Conservation (phyloP, 148 eudicot genomes). For the Pouteria glomerata region DNA sequence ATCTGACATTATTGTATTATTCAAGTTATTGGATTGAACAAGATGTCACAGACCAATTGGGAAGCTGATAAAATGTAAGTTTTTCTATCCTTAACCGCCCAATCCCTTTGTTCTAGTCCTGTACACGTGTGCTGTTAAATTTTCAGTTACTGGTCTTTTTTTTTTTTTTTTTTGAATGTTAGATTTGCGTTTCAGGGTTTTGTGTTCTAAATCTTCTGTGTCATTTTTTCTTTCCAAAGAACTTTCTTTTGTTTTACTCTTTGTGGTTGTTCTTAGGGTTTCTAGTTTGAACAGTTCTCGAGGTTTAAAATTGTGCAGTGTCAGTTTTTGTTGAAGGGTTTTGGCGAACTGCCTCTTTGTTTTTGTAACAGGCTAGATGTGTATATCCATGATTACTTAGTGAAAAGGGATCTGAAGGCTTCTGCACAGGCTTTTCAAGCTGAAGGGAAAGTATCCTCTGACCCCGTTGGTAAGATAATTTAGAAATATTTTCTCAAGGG, state of each 20-base stretch:
- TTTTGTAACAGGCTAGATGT: constrained; percentile 59
- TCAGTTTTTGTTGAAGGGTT: constrained; percentile 1
- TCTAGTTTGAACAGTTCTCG: neutral
- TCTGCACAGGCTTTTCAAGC: constrained; percentile 74
- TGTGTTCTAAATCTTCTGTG: neutral
- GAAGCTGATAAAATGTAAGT: constrained; percentile 93
- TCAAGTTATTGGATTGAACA: constrained; percentile 10
- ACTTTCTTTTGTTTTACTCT: neutral
- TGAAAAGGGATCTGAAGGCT: constrained; percentile 67
- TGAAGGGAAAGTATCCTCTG: constrained; percentile 75
- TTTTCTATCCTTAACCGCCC: neutral
- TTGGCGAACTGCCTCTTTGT: neutral
- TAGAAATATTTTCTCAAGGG: neutral
- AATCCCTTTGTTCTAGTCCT: neutral
- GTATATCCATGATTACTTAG: constrained; percentile 73
- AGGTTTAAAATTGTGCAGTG: neutral
- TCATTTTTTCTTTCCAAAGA: neutral
- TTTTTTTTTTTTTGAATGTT: constrained; percentile 8
- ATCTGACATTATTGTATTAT: neutral
- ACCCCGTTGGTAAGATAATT: constrained; percentile 56
- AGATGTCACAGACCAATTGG: constrained; percentile 89
- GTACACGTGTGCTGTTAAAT: neutral
- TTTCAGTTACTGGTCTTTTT: neutral
- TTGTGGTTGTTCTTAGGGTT: constrained; percentile 16
- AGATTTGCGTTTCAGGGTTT: constrained; percentile 21